Percentiles rank a stretch among this genome's conserved stretches.
These are phyloP conservation scores for Vaccinium myrtillus DNA, from an alignment of 148 eudicot genomes.

Conservation along the genomic window DNA sequence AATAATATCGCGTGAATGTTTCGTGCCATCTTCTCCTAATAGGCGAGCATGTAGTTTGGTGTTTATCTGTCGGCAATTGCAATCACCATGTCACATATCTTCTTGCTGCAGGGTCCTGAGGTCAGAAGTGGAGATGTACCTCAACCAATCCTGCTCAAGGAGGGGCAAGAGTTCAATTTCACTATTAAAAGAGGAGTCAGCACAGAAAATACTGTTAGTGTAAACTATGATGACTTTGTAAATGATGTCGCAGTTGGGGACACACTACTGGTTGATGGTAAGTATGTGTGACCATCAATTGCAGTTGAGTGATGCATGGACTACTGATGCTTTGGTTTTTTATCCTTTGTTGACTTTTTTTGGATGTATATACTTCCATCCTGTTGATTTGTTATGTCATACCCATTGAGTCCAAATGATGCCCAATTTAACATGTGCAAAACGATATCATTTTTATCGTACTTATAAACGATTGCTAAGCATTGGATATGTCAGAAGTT, in stretches of 20 bases:
- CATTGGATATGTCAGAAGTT: not conserved
- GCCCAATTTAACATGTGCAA: no score
- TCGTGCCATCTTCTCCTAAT: not conserved
- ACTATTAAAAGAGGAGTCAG: slow-evolving; percentile 90
- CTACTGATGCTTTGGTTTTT: slow-evolving; percentile 7
- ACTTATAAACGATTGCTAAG: no score
- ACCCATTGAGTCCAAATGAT: no score
- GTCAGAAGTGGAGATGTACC: slow-evolving; percentile 99
- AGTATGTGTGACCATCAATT: slow-evolving; percentile 19
- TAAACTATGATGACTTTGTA: slow-evolving; percentile 91
- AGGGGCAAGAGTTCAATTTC: slow-evolving; percentile 92
- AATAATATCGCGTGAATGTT: not conserved
- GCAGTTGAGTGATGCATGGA: not conserved
- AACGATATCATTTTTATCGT: no score
- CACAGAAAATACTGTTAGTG: slow-evolving; percentile 86
- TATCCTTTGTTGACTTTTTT: not conserved
- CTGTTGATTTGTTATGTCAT: not conserved
- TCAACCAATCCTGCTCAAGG: slow-evolving; percentile 73
- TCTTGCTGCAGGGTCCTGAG: slow-evolving; percentile 80
- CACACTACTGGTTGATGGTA: slow-evolving; percentile 91
- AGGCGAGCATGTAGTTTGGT: not conserved
- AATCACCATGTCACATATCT: not conserved
- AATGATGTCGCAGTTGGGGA: slow-evolving; percentile 95
- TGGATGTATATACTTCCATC: not conserved
- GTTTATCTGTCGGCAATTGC: not conserved